Evolutionary conservation across 805 yeast species (phyloP).

Genomic region (Candida pseudoglaebosa): DNA sequence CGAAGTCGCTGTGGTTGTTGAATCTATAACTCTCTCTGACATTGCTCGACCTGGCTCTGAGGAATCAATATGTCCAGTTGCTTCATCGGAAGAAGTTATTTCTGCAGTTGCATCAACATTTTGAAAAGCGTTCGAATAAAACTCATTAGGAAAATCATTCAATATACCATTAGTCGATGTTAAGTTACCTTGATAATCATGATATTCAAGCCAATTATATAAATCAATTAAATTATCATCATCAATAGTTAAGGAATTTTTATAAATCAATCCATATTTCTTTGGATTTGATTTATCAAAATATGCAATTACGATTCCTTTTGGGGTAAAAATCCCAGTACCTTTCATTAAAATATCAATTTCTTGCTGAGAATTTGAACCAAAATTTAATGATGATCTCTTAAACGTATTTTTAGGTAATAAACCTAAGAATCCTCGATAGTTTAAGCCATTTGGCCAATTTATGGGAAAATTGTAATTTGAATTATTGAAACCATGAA

Average conservation of each 20-base stretch:
- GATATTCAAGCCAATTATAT: slow-evolving; percentile 30
- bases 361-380: slow-evolving; percentile 13
- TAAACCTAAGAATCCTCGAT: slow-evolving; percentile 33
- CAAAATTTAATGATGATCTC: slow-evolving; percentile 24
- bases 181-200: slow-evolving; percentile 24
- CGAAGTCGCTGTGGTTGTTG: slow-evolving; percentile 5
- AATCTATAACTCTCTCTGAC: not conserved
- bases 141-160: slow-evolving; percentile 14
- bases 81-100: not conserved
- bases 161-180: slow-evolving; percentile 14
- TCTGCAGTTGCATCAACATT: not conserved
- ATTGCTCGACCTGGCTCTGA: not conserved
- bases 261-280: slow-evolving; percentile 28
- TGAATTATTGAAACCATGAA: slow-evolving; percentile 21
- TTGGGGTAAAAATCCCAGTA: slow-evolving; percentile 10
- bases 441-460: slow-evolving; percentile 36
- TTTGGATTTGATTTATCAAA: slow-evolving; percentile 24
- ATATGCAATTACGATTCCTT: slow-evolving; percentile 26
- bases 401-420: slow-evolving; percentile 20
- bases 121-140: slow-evolving; percentile 5
- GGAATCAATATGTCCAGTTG: not conserved
- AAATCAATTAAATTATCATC: slow-evolving; percentile 17
- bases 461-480: slow-evolving; percentile 18
- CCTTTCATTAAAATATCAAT: slow-evolving; percentile 15
- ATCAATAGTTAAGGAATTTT: slow-evolving; percentile 6